Evolutionary conservation across 331 rosid species (phyloP), one percentile per base, ranked within the genome.

Genomic region (Spiraea crenata): DNA sequence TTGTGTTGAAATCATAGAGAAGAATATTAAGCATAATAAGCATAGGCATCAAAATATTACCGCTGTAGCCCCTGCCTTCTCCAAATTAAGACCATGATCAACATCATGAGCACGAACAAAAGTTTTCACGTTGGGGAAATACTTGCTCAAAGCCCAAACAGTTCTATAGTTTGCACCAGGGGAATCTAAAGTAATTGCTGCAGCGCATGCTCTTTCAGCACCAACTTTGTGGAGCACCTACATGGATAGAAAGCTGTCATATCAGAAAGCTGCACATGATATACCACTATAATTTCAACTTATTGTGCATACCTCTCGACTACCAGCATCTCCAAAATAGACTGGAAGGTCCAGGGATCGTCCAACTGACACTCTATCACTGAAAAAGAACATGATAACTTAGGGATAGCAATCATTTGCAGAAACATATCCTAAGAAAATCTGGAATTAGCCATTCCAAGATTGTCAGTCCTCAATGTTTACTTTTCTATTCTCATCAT

Each of bases 61-160:
- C 70, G 99, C 99, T 3, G 99, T 91, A 57, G 99, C 99, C 79
- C 99, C 99, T 67, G 98, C 99, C 85, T 95, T 95, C 82, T 95
- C 99, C 79, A 95, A 91, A 85, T 95, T 95, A 81, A 95, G 80
- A 74, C 99, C 99, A 69, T 95, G 98, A 81, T 76, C 92, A 74
- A 95, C 96, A 77, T 95, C 99, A 72, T 95, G 99, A 75, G 99
- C 99, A 35, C 99, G 99, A 45, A 95, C 99, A 80, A 95, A 95
- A 70, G 99, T 95, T 83, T 95, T 95, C 67, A 95, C 98, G 3
- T 95, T 91, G 8, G 99, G 99, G 81, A 87, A 95, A 85, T 95
- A 81, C 81, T 95, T 91, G 93, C 93, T 91, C 77, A 95, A 78
- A 78, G 99, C 99, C 99, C 99, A 95, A 78, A 95, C 99, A 54